Base-by-base conservation (phyloP, 495 filamentous ascomycete genomes). In the Penicillium longicatenatum region DNA sequence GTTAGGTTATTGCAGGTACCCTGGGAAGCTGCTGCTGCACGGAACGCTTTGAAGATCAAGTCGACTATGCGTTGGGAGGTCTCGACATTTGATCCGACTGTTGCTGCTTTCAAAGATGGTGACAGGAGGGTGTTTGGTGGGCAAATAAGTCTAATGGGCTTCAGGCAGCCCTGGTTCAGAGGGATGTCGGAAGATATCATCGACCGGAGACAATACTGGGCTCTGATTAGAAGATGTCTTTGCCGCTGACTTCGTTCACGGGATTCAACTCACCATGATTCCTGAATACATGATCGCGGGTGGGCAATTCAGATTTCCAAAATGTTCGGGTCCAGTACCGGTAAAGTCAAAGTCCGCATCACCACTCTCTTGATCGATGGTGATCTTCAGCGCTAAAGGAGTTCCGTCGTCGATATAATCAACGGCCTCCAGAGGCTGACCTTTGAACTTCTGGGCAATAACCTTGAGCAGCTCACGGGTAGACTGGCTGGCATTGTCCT, bases 381-480 rank as follows among this genome's bases (percentile, higher is more conserved):
- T 87, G 44, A 97, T 81, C 45, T 85, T 86, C 9, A 97, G 79
- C 42, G 79, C 79, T 64, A 97, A 93, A 0, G 90, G 90, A 30
- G 84, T 89, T 24, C 93, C 93, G 69, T 97, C 91, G 69, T 97
- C 93, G 88, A 96, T 96, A 68, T 86, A 89, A 69, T 97, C 93
- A 3, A 85, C 77, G 0, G 93, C 89, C 16, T 89, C 87, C 1
- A 97, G 81, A 24, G 87, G 80, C 50, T 82, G 79, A 43, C 88
- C 87, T 67, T 88, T 77, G 64, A 92, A 92, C 11, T 85, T 74
- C 60, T 81, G 82, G 60, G 84, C 82, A 20, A 96, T 86, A 5
- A 81, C 68, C 63, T 88, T 91, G n/a, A 96, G 79, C 3, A 96
- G 80, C 55, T 82, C 85, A 41, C 89, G 80, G 6, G 96, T 91